These are phyloP conservation scores for Trichoderma atroviride DNA, from an alignment of 2,329 filamentous ascomycete genomes.

Conservation along the genomic window DNA sequence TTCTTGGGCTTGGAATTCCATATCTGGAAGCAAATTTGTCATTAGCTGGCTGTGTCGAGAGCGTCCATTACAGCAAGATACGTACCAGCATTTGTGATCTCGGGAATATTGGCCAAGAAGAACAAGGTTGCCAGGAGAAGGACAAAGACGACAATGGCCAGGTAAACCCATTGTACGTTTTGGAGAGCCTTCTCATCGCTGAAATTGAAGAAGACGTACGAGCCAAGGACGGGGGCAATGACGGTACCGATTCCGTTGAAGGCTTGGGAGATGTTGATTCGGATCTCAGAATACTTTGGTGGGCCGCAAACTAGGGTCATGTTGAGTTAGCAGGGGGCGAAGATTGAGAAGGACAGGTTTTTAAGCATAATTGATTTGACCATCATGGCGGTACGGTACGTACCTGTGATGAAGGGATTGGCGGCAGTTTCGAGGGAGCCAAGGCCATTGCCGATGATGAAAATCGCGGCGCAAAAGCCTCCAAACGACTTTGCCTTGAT, in stretches of 20 bases:
- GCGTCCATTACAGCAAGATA: not conserved
- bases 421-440: constrained; percentile 77
- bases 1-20: constrained; percentile 61
- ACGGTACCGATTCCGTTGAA: constrained; percentile 78
- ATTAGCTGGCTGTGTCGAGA: not conserved
- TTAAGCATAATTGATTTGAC: not conserved
- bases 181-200: constrained; percentile 59
- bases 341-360: not conserved
- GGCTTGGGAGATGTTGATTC: constrained; percentile 76
- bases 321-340: not conserved
- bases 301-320: constrained; percentile 52
- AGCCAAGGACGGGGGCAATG: constrained; percentile 71
- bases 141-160: constrained; percentile 73
- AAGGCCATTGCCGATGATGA: constrained; percentile 74
- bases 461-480: constrained; percentile 73
- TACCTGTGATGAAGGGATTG: constrained; percentile 70
- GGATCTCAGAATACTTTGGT: constrained; percentile 70
- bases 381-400: constrained; percentile 40
- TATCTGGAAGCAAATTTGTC: constrained; percentile 52
- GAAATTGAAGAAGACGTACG: constrained; percentile 72
- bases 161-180: constrained; percentile 77
- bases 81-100: constrained; percentile 61
- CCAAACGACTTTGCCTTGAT: constrained; percentile 67
- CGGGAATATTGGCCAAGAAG: constrained; percentile 67
- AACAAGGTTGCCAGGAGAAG: constrained; percentile 67